Evolutionary conservation across 2,329 filamentous ascomycete genomes (phyloP), one percentile per base, ranked within the genome.

Genomic region (Pezicula neosporulosa): DNA sequence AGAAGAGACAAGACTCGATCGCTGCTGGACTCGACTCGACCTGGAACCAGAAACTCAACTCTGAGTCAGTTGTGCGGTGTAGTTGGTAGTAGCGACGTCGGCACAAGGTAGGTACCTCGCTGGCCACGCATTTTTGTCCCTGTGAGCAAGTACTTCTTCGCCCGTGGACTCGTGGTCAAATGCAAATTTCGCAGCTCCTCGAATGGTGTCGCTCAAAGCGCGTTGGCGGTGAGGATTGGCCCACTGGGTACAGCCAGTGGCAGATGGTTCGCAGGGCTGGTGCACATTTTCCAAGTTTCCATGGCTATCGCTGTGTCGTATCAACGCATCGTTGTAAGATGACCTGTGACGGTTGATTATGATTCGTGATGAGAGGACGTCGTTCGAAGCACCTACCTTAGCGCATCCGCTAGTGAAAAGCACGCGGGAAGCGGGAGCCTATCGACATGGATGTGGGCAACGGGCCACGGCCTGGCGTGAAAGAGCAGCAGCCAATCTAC

Each of bases 191-290:
- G 46, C 46, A 16, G 21, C 50, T 54, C 53, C 37, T 54, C 60
- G 56, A 64, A 63, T 62, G 50, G 56, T 58, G 52, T 53, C 51
- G 56, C 57, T 45, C 44, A 63, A 57, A 52, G 41, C 30, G 30
- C 30, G 30, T 33, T 33, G 54, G 60, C 56, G 58, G 62, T 63
- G 62, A 56, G 47, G 65, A 69, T 68, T 69, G 67, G 66, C 30
- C 53, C 60, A 43, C 30, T n/a, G 27, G 24, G 37, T 21, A 30
- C 49, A 28, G 47, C 54, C 58, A 57, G 48, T 59, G 36, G 56
- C 19, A 24, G 43, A n/a, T 38, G 49, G 16, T 24, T 27, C 39
- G 27, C 19, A 16, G 30, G n/a, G 37, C n/a, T 36, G 8, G 15
- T 18, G 21, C 30, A 33, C 9, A 3, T 33, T 33, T 33, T 33